Evolutionary conservation across 2,329 filamentous ascomycete genomes (phyloP).

Genomic region (Diplocarpon rosae): DNA sequence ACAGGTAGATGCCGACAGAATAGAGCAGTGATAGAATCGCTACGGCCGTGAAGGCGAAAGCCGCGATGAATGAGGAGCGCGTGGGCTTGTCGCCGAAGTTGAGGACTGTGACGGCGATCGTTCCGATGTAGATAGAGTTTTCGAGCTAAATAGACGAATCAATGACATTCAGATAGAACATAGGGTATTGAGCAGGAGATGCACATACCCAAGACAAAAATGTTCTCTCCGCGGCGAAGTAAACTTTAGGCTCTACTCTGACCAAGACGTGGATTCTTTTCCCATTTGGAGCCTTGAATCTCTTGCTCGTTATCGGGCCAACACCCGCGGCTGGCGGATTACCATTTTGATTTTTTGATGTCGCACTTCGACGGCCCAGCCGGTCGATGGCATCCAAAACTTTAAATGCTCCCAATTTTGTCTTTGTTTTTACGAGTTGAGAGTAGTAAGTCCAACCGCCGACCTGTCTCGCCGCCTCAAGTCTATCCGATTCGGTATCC

Average conservation of each 20-base stretch:
- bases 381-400: slow-evolving; percentile 10
- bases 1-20: slow-evolving; percentile 73
- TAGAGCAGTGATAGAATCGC: slow-evolving; percentile 74
- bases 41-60: slow-evolving; percentile 71
- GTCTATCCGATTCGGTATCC: slow-evolving; percentile 59
- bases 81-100: slow-evolving; percentile 60
- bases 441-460: slow-evolving; percentile 69
- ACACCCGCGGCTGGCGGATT: slow-evolving; percentile 42
- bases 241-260: slow-evolving; percentile 94
- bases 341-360: slow-evolving; percentile 32
- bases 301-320: slow-evolving; percentile 44
- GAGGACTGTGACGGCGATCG: slow-evolving; percentile 72
- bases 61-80: slow-evolving; percentile 51
- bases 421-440: slow-evolving; percentile 38
- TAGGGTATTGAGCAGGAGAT: no score
- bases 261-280: slow-evolving; percentile 95
- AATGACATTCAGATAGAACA: no score
- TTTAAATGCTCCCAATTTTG: slow-evolving; percentile 13
- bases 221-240: slow-evolving; percentile 90
- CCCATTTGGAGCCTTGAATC: slow-evolving; percentile 64
- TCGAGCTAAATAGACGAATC: slow-evolving; percentile 51
- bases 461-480: slow-evolving; percentile 66
- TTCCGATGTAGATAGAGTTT: slow-evolving; percentile 88
- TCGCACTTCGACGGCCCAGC: slow-evolving; percentile 8
- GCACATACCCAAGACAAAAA: slow-evolving; percentile 73